Evolutionary conservation across 73 alveolate genomes (phyloP).

Genomic region (Vitrella brassicaformis): DNA sequence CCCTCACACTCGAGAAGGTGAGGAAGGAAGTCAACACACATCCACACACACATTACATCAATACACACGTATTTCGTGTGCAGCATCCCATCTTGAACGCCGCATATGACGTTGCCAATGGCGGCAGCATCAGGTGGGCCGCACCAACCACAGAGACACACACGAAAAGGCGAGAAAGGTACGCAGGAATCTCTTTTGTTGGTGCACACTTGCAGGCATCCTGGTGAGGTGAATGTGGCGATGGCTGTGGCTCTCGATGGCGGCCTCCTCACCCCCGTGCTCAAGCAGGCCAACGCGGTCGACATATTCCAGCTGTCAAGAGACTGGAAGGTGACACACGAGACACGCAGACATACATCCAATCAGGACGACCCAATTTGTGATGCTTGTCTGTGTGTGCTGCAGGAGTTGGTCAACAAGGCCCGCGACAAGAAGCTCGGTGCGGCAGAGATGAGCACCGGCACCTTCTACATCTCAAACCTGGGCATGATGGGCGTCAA

Average conservation of each 20-base stretch:
- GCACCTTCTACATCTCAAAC: neutral
- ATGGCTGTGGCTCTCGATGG: neutral
- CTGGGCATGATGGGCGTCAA: neutral
- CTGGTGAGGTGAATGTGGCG: neutral
- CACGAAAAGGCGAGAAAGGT: neutral
- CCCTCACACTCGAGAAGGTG: neutral
- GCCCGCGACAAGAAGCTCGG: neutral
- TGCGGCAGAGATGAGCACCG: neutral
- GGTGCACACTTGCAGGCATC: neutral
- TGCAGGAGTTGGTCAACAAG: neutral
- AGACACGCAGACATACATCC: too few relatives aligned
- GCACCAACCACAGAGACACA: neutral
- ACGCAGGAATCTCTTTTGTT: neutral
- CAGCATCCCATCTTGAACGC: neutral
- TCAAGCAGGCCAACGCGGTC: neutral
- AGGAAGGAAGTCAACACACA: too few relatives aligned
- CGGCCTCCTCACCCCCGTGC: neutral
- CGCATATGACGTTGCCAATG: neutral
- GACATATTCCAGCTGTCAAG: neutral
- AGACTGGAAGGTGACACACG: neutral
- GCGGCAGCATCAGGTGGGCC: neutral
- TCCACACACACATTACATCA: too few relatives aligned
- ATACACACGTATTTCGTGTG: too few relatives aligned
- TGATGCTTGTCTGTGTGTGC: neutral
- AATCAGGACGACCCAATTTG: too few relatives aligned